Conservation (phyloP, 345 rosid genomes). For the Populus pruinosa region DNA sequence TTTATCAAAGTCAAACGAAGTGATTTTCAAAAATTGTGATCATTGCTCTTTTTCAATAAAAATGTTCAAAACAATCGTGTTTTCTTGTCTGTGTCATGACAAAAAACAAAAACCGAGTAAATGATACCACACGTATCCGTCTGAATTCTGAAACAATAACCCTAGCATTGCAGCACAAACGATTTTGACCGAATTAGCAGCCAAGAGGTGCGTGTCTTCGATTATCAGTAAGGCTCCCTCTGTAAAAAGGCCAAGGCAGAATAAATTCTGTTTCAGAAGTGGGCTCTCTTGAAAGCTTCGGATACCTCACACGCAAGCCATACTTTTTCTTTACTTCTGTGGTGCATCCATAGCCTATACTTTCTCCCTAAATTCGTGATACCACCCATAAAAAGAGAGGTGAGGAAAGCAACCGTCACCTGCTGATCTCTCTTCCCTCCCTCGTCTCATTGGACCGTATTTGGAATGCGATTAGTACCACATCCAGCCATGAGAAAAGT, state of each 20-base stretch:
- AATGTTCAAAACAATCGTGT: background rate
- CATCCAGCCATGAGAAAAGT: background rate
- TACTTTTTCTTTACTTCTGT: slow-evolving; percentile 16
- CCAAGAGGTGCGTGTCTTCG: background rate
- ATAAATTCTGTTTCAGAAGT: slow-evolving; percentile 25
- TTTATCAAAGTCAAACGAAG: background rate
- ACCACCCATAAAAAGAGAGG: slow-evolving; percentile 10
- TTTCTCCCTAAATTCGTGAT: slow-evolving; percentile 2
- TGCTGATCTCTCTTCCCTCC: background rate
- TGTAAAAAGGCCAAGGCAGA: slow-evolving; percentile 5
- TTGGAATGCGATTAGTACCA: background rate
- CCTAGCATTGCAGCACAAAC: background rate
- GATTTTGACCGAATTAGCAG: background rate
- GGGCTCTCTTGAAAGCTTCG: slow-evolving; percentile 29
- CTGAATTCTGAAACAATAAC: too few relatives aligned
- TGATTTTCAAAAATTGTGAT: background rate
- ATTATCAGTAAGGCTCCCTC: background rate
- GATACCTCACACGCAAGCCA: slow-evolving; percentile 35
- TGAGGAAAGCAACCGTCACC: slow-evolving; percentile 15
- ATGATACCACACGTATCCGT: too few relatives aligned
- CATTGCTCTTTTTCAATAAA: background rate
- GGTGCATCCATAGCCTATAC: slow-evolving; percentile 11
- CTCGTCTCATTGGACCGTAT: background rate
- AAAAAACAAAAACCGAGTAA: too few relatives aligned
- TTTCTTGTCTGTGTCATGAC: background rate